Evolutionary conservation across 306 rosid species (phyloP), one percentile per base, ranked within the genome.

Genomic region (Gastrolobium villosum): DNA sequence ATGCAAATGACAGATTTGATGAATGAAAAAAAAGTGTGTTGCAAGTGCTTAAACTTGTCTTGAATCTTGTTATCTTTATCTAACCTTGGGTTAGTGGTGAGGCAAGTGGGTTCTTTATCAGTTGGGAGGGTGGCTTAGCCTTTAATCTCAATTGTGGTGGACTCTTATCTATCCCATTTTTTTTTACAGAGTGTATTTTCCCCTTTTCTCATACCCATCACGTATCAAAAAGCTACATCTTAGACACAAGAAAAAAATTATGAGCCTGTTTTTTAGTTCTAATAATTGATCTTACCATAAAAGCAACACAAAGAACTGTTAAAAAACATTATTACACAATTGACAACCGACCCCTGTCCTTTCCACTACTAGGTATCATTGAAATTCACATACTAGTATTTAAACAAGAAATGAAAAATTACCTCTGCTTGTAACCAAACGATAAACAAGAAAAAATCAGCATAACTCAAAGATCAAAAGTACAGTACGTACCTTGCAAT

Each of bases 401-500:
- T 39, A 53, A 26, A 28, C 7, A 3, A 63, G 34, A 20, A 10
- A 11, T 9, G 3, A 14, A 3, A 40, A 11, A 44, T 20, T 20
- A 20, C 26, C 26, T 20, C 26, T 20, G 1, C 26, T 20, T 20
- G 26, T 20, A 20, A 20, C 26, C 26, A 20, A 20, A 20, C 26
- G 26, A 20, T 1, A 20, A 20, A 20, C 26, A 20, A 20, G 26
- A 20, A 20, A 20, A 50, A 0, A 55, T 7, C 1, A 5, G 6
- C 49, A 65, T 8, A 35, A 67, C 15, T 44, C 5, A 65, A 46
- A 55, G 7, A 40, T 0, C 8, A 52, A 35, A 5, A 39, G 28
- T 60, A 9, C 39, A 65, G 57, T 31, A 70, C n/a, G 80, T 52
- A 88, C 99, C 98, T 84, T 89, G 94, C 86, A 89, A 65, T 72